These are phyloP conservation scores for Cyberlindnera mycetangii DNA, from an alignment of 805 yeast genomes.

Conservation along the genomic window DNA sequence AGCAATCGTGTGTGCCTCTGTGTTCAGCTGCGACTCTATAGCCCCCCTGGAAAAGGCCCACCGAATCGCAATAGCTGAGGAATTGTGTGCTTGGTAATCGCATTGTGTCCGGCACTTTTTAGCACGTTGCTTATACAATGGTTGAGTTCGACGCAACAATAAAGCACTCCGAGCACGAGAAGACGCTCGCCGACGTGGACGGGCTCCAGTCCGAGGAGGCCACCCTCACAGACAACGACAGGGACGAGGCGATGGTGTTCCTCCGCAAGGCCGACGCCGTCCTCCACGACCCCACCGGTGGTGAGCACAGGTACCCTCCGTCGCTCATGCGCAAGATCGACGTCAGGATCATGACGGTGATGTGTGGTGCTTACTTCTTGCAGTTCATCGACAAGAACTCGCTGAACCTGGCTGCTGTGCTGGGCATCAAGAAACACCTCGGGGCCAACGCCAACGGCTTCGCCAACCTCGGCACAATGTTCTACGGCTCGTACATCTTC, in stretches of 20 bases:
- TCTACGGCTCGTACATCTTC: slow-evolving; percentile 51
- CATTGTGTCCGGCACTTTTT: too few relatives aligned
- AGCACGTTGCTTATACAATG: too few relatives aligned
- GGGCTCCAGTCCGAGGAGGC: slow-evolving; percentile 12
- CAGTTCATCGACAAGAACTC: slow-evolving; percentile 61
- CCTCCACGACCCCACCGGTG: neutral
- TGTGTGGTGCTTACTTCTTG: slow-evolving; percentile 52
- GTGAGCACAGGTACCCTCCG: slow-evolving; percentile 19
- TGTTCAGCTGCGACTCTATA: too few relatives aligned
- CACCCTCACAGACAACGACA: slow-evolving; percentile 17
- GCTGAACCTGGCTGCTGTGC: slow-evolving; percentile 58
- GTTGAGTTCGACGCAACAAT: neutral
- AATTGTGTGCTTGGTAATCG: too few relatives aligned
- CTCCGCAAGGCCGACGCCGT: slow-evolving; percentile 15
- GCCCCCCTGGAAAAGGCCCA: too few relatives aligned
- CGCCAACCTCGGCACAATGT: slow-evolving; percentile 50
- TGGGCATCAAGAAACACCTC: slow-evolving; percentile 55
- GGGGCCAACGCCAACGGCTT: slow-evolving; percentile 40
- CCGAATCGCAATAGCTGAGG: too few relatives aligned
- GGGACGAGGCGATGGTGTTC: slow-evolving; percentile 27
- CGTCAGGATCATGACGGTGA: slow-evolving; percentile 41
- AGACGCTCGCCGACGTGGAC: neutral
- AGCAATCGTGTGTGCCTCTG: too few relatives aligned
- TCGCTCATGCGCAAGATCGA: slow-evolving; percentile 41
- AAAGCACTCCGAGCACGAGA: neutral